Percentiles rank a stretch among this genome's conserved stretches.
These are phyloP conservation scores for Aspergillus sp. DNA, from an alignment of 2,329 filamentous ascomycete species.

Conservation along the genomic window DNA sequence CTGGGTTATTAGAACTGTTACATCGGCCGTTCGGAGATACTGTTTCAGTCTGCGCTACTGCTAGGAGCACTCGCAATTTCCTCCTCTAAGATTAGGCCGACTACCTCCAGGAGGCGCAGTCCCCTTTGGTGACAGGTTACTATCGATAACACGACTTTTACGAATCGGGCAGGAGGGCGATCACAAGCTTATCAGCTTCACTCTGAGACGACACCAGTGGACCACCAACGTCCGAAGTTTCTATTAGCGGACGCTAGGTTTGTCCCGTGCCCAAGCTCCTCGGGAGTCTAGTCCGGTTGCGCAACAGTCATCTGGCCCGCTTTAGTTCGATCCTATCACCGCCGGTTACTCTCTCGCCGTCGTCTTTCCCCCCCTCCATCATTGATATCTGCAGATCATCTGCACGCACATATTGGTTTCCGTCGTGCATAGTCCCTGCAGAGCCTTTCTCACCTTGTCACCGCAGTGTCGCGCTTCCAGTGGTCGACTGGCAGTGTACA, in stretches of 20 bases:
- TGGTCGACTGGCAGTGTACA: constrained; percentile 16
- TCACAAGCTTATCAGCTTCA: constrained; percentile 27
- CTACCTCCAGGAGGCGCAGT: background rate
- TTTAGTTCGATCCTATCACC: constrained; percentile 28
- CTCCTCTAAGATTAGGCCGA: constrained; percentile 1
- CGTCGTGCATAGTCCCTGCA: constrained; percentile 50
- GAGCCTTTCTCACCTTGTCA: constrained; percentile 28
- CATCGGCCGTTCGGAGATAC: constrained; percentile 9
- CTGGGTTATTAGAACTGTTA: constrained; percentile 3
- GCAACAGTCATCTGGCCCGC: constrained; percentile 40
- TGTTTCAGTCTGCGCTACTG: background rate
- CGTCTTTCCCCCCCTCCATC: constrained; percentile 26
- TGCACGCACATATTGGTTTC: constrained; percentile 47
- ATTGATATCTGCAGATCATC: constrained; percentile 49
- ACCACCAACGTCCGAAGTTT: background rate
- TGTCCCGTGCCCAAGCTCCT: constrained; percentile 26
- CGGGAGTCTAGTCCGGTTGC: constrained; percentile 24
- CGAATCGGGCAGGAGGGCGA: constrained; percentile 12
- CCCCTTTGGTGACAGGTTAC: background rate
- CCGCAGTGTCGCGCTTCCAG: constrained; percentile 17
- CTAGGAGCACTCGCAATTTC: background rate
- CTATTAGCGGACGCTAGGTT: constrained; percentile 15
- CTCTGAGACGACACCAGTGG: constrained; percentile 12
- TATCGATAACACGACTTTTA: constrained; percentile 2
- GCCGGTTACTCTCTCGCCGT: constrained; percentile 18